Base-by-base conservation (phyloP, 2,329 filamentous ascomycete species). In the Rhinocladiella similis region DNA sequence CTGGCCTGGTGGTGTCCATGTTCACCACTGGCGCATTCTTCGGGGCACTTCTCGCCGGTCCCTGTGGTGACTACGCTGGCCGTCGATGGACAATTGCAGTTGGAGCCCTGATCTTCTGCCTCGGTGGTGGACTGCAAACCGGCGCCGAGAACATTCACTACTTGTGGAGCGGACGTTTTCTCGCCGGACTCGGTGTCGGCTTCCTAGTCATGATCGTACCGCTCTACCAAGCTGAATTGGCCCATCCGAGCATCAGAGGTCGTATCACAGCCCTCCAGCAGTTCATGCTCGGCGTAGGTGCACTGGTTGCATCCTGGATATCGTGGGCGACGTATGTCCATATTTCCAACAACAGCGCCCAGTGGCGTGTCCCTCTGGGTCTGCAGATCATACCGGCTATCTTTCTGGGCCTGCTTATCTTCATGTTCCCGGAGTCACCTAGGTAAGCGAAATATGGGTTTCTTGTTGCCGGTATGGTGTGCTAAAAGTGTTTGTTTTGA, bases 261-360 rank as follows among this genome's bases (percentile, higher is more conserved):
- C 78, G 85, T 60, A 81, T 94, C 29, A 91, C 88, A 0, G 82
- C 84, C 27, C 76, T 93, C 3, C 89, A 92, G 70, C 89, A 92
- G 66, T 91, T 92, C 68, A 92, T 92, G 88, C 70, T 93, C 50
- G 89, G 89, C 1, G 82, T 93, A 25, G 90, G 90, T 54, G 77
- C 88, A 14, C 80, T 94, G 1, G 74, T 85, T 14, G 89, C 90
- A 0, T 80, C 84, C 0, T 91, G 89, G 88, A 83, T 89, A 47
- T 85, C 84, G 0, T 93, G 86, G 59, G 89, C 85, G 43, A 79
- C 77, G 3, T 82, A 82, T 61, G 74, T 78, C 39, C 76, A 78
- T 14, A 81, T 84, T 57, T 66, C 72, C 1, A 70, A 66, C 49
- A 75, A 80, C 64, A 69, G 73, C 63, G 76, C 75, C 10, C 83